Evolutionary conservation across 495 filamentous ascomycete species (phyloP).

Genomic region (Penicillium goetzii): DNA sequence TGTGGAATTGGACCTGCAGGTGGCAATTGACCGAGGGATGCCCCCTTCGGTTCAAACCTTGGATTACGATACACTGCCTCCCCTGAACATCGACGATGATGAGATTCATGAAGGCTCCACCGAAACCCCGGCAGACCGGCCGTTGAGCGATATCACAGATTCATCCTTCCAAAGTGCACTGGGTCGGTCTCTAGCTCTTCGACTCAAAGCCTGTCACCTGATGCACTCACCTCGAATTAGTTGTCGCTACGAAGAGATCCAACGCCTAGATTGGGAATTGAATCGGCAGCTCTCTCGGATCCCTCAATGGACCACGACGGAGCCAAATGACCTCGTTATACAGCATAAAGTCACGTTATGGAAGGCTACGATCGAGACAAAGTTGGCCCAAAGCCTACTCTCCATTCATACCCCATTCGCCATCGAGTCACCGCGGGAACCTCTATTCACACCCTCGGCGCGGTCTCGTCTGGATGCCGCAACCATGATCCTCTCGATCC

Average conservation of each 20-base stretch:
- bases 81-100: slow-evolving; percentile 55
- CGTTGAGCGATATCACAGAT: slow-evolving; percentile 42
- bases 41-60: slow-evolving; percentile 55
- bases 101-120: slow-evolving; percentile 43
- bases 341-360: slow-evolving; percentile 40
- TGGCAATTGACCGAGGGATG: slow-evolving; percentile 62
- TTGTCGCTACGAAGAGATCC: slow-evolving; percentile 52
- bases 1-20: slow-evolving; percentile 62
- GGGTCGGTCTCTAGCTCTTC: slow-evolving; percentile 39
- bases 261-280: slow-evolving; percentile 46
- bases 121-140: slow-evolving; percentile 36
- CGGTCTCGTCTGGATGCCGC: slow-evolving; percentile 45
- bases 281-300: slow-evolving; percentile 42
- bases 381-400: slow-evolving; percentile 41
- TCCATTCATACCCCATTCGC: slow-evolving; percentile 51
- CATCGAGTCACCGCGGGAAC: slow-evolving; percentile 41
- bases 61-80: slow-evolving; percentile 61
- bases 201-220: slow-evolving; percentile 41
- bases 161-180: slow-evolving; percentile 43
- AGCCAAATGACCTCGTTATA: slow-evolving; percentile 28
- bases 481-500: slow-evolving; percentile 44
- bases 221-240: slow-evolving; percentile 50
- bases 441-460: slow-evolving; percentile 45
- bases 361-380: slow-evolving; percentile 43
- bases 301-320: slow-evolving; percentile 35